Percentiles rank a stretch among this genome's conserved stretches.
These are phyloP conservation scores for Rhododendron ferrugineum DNA, from an alignment of 148 eudicot genomes.

Conservation along the genomic window DNA sequence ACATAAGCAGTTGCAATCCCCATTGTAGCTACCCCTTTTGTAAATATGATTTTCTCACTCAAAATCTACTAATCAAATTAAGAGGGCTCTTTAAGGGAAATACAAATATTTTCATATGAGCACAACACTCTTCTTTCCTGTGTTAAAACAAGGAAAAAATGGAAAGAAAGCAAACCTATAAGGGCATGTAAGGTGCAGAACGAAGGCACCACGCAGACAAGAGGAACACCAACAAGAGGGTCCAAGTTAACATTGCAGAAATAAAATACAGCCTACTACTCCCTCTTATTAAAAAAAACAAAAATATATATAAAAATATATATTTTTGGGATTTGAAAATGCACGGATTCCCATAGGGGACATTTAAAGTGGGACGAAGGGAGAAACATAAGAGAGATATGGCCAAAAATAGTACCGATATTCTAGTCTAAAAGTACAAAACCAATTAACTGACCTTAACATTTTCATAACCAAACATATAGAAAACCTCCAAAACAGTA, in stretches of 20 bases:
- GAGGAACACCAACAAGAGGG: neutral
- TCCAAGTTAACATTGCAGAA: neutral
- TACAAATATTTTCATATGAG: neutral
- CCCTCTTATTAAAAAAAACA: too few species aligned
- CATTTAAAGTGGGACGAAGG: too few species aligned
- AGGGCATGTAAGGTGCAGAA: neutral
- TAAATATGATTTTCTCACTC: neutral
- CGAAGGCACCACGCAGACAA: neutral
- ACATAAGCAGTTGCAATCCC: neutral
- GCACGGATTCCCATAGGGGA: too few species aligned
- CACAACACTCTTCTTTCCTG: neutral
- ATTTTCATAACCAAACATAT: neutral
- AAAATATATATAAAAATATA: too few species aligned
- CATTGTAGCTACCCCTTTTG: neutral
- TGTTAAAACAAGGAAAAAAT: neutral
- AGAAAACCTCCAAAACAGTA: neutral
- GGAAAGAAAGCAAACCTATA: neutral
- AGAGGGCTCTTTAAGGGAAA: neutral
- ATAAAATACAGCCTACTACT: neutral
- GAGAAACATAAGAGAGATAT: too few species aligned
- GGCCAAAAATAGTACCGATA: neutral
- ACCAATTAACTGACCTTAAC: neutral
- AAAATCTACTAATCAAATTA: neutral
- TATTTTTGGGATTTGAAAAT: too few species aligned
- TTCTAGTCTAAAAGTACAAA: neutral